Conservation (phyloP, 2,329 filamentous ascomycete species). For the Penicillium frequentans region DNA sequence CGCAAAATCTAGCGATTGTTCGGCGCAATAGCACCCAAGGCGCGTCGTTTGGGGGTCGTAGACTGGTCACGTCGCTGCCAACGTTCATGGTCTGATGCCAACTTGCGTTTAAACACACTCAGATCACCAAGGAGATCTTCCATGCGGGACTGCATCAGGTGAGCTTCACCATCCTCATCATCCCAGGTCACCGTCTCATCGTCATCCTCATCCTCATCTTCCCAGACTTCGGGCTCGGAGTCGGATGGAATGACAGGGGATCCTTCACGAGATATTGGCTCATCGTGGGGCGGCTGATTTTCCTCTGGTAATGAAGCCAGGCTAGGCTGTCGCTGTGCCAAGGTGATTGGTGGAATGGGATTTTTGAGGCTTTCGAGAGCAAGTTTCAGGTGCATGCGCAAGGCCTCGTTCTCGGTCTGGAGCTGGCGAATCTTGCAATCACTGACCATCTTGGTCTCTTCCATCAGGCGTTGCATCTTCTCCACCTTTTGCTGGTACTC, state of each 20-base stretch:
- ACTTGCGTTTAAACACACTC: constrained; percentile 77
- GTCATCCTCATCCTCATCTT: constrained; percentile 52
- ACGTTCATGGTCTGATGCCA: constrained; percentile 68
- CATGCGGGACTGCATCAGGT: constrained; percentile 79
- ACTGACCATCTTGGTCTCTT: constrained; percentile 84
- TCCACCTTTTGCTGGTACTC: constrained; percentile 91
- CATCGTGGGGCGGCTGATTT: constrained; percentile 50
- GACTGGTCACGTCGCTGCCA: constrained; percentile 32
- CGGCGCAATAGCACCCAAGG: constrained; percentile 28
- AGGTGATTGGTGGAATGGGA: constrained; percentile 66
- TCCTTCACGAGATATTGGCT: constrained; percentile 30
- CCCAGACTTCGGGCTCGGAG: constrained; percentile 40
- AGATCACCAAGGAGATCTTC: constrained; percentile 79
- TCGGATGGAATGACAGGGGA: constrained; percentile 26
- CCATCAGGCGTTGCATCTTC: constrained; percentile 92
- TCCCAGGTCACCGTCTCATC: constrained; percentile 55
- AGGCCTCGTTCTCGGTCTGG: constrained; percentile 84
- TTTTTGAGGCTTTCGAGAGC: constrained; percentile 86
- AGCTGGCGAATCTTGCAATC: constrained; percentile 92
- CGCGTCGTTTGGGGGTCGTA: constrained; percentile 28
- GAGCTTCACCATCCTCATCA: constrained; percentile 46
- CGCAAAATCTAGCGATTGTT: constrained; percentile 26
- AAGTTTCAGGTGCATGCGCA: constrained; percentile 83
- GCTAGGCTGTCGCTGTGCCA: constrained; percentile 36
- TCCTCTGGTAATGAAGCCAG: constrained; percentile 54